Conservation (phyloP, 208 protist species). For the Angomonas deanei region DNA sequence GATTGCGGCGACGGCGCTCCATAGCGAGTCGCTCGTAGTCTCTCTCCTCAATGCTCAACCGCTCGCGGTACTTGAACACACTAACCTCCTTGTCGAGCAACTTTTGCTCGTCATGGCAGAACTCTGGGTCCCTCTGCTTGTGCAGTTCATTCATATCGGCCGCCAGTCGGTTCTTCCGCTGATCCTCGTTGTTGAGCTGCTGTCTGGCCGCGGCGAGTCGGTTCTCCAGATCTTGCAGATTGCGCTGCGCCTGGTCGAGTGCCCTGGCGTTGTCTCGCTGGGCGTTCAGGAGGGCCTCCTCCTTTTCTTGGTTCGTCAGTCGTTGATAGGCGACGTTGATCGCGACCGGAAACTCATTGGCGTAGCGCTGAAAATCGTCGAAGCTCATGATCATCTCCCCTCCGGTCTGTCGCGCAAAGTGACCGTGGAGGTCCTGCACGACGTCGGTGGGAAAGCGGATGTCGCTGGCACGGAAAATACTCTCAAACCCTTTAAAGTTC, state of each 20-base stretch:
- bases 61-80: slow-evolving; percentile 69
- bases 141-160: slow-evolving; percentile 49
- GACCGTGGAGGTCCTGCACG: slow-evolving; percentile 41
- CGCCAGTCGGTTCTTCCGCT: slow-evolving; percentile 30
- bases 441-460: slow-evolving; percentile 56
- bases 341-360: slow-evolving; percentile 52
- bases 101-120: slow-evolving; percentile 54
- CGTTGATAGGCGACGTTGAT: slow-evolving; percentile 66
- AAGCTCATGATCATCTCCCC: slow-evolving; percentile 27
- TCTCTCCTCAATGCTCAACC: slow-evolving; percentile 52
- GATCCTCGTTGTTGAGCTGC: slow-evolving; percentile 25
- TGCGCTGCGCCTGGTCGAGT: slow-evolving; percentile 24
- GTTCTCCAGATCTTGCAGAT: slow-evolving; percentile 43
- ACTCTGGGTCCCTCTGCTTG: slow-evolving; percentile 31
- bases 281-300: slow-evolving; percentile 41
- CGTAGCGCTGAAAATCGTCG: slow-evolving; percentile 57
- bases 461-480: slow-evolving; percentile 45
- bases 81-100: slow-evolving; percentile 79
- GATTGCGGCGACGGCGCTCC: slow-evolving; percentile 35
- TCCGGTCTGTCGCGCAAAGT: slow-evolving; percentile 25
- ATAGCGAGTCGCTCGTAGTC: slow-evolving; percentile 70
- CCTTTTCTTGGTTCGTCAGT: slow-evolving; percentile 47
- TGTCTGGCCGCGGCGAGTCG: slow-evolving; percentile 30
- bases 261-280: slow-evolving; percentile 27
- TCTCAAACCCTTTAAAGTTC: slow-evolving; percentile 36